Percentiles rank a stretch among this genome's conserved stretches.
Evolutionary conservation across 176 grass and related monocot species (phyloP).

Genomic region (Miscanthus lutarioriparius): DNA sequence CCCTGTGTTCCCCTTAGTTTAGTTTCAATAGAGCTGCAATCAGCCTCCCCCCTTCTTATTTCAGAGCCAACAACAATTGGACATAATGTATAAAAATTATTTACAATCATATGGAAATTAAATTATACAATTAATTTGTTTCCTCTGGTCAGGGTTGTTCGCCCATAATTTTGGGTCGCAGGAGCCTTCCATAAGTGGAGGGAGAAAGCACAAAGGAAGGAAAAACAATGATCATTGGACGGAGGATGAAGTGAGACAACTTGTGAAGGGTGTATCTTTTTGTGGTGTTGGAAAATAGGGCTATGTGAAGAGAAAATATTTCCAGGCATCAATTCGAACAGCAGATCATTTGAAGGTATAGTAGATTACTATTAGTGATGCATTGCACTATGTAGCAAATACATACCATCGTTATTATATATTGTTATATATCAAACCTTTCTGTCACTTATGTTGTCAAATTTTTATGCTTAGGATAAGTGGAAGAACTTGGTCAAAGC

Average conservation of each 20-base stretch:
- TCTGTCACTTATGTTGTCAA: background rate
- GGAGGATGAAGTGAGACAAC: background rate
- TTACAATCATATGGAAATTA: background rate
- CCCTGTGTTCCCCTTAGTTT: background rate
- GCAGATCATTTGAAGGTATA: background rate
- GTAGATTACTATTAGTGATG: background rate
- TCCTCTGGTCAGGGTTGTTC: background rate
- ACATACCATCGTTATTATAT: background rate
- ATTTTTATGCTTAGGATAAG: constrained; percentile 1
- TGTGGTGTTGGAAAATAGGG: background rate
- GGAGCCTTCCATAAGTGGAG: background rate
- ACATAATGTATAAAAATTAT: background rate
- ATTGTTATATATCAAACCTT: background rate
- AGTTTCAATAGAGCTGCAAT: background rate
- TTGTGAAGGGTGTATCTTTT: background rate
- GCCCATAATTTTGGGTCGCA: background rate
- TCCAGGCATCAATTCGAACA: background rate
- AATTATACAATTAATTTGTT: background rate
- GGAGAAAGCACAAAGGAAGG: background rate
- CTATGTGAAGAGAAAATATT: background rate
- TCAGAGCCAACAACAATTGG: background rate
- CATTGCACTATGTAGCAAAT: constrained; percentile 5
- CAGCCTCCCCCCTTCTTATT: background rate
- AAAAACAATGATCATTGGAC: constrained; percentile 23
- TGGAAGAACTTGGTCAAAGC: constrained; percentile 15